Conservation (phyloP, 208 protist genomes). For the Balamuthia mandrillaris region DNA sequence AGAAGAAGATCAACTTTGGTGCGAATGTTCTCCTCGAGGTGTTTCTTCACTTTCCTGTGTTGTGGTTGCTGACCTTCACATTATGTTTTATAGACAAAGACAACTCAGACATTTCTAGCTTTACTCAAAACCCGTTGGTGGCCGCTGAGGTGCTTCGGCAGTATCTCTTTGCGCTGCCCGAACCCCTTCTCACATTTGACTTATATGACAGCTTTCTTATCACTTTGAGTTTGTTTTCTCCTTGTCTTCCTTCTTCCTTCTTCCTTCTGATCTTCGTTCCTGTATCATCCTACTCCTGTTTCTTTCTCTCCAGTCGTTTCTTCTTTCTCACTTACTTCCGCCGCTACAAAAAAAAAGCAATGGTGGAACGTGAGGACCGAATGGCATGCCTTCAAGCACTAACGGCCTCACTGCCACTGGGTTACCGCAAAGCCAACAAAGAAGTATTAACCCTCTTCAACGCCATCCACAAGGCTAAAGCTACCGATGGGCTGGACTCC, state of each 20-base stretch:
- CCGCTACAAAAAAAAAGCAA: too few species aligned
- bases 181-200: constrained; percentile 32
- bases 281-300: background rate
- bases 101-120: background rate
- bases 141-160: constrained; percentile 27
- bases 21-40: too few species aligned
- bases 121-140: background rate
- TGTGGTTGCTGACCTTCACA: too few species aligned
- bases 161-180: constrained; percentile 21
- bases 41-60: too few species aligned
- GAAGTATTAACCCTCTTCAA: background rate
- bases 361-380: constrained; percentile 4
- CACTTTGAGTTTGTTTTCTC: background rate
- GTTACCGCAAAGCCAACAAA: background rate
- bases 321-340: background rate
- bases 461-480: background rate
- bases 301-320: background rate
- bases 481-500: background rate
- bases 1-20: too few species aligned
- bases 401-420: background rate
- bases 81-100: too few species aligned
- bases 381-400: background rate
- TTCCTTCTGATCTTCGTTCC: background rate
- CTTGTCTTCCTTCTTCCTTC: background rate
- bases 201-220: constrained; percentile 44